phyloP scores from a whole-genome alignment of 1,139 yeast species.

The Trichomonascaceae sp. region DNA sequence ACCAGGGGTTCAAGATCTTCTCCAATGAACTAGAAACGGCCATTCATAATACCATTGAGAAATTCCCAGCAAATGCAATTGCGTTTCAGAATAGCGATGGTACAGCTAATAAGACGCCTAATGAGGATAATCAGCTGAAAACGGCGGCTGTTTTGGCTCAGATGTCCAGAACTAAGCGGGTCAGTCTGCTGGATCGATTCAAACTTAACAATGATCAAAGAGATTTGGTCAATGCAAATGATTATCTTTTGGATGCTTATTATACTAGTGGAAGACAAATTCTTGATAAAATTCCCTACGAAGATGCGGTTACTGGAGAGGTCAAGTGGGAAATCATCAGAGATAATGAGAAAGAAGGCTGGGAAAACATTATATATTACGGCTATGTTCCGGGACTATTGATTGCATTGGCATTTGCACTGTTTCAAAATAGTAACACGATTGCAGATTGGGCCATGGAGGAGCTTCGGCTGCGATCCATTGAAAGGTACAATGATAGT shows the following conservation, averaged over 20 bases:
- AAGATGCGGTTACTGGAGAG: slow-evolving; percentile 71
- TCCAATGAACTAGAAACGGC: slow-evolving; percentile 29
- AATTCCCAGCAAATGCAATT: slow-evolving; percentile 30
- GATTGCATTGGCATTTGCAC: slow-evolving; percentile 40
- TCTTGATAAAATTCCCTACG: slow-evolving; percentile 78
- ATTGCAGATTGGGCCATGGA: slow-evolving; percentile 73
- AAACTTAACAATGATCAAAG: slow-evolving; percentile 55
- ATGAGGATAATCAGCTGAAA: slow-evolving; percentile 61
- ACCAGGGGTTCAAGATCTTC: slow-evolving; percentile 23
- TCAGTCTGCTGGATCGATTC: slow-evolving; percentile 54
- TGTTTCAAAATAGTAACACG: slow-evolving; percentile 42
- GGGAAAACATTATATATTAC: slow-evolving; percentile 71
- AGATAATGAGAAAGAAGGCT: slow-evolving; percentile 74
- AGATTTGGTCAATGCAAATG: slow-evolving; percentile 55
- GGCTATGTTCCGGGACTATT: slow-evolving; percentile 63
- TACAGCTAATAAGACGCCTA: slow-evolving; percentile 36
- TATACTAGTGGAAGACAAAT: slow-evolving; percentile 55
- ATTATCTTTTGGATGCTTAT: slow-evolving; percentile 56
- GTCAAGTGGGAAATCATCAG: slow-evolving; percentile 75
- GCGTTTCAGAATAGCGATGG: slow-evolving; percentile 75
- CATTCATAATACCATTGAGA: slow-evolving; percentile 27
- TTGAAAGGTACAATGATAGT: slow-evolving; percentile 62
- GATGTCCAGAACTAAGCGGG: slow-evolving; percentile 53
- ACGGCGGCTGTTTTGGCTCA: slow-evolving; percentile 67
- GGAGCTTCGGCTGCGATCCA: slow-evolving; percentile 74